Evolutionary conservation across 2,329 filamentous ascomycete genomes (phyloP).

Genomic region (Ophiostoma piceae): DNA sequence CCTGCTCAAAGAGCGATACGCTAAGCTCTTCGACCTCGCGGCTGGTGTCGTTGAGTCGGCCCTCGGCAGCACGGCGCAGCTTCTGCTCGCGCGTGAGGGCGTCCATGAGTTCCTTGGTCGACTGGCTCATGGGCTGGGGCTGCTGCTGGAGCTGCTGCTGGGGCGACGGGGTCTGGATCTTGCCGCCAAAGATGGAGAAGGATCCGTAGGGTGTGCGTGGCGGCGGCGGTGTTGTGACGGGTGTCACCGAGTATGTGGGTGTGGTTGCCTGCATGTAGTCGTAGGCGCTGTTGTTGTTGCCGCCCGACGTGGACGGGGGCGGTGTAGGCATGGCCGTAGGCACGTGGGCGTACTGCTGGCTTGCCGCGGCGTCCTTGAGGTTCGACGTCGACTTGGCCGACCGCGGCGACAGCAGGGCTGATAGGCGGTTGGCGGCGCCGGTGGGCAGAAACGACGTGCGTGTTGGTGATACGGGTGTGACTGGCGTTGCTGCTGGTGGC

Average conservation of each 20-base stretch:
- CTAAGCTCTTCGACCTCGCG: constrained; percentile 74
- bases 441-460: constrained; percentile 44
- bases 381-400: constrained; percentile 43
- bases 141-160: constrained; percentile 13
- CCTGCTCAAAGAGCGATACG: constrained; percentile 70
- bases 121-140: constrained; percentile 23
- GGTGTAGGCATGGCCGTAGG: constrained; percentile 16
- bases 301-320: constrained; percentile 21
- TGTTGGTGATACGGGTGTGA: constrained; percentile 31
- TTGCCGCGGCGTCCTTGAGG: constrained; percentile 29
- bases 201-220: constrained; percentile 20
- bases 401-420: constrained; percentile 41
- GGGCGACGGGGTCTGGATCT: constrained; percentile 18
- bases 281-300: constrained; percentile 18
- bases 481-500: constrained; percentile 29
- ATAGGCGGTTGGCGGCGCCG: constrained; percentile 42
- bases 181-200: constrained; percentile 18
- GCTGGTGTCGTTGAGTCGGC: constrained; percentile 59
- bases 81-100: constrained; percentile 62
- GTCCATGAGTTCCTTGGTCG: constrained; percentile 51
- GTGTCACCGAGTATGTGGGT: constrained; percentile 24
- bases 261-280: constrained; percentile 23
- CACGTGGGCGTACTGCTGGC: not conserved
- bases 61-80: constrained; percentile 64
- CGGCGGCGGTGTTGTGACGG: constrained; percentile 19